Percentiles rank a stretch among this genome's conserved stretches.
Conservation (phyloP, 2,329 filamentous ascomycete species). For the Incumbomyces lentus region DNA sequence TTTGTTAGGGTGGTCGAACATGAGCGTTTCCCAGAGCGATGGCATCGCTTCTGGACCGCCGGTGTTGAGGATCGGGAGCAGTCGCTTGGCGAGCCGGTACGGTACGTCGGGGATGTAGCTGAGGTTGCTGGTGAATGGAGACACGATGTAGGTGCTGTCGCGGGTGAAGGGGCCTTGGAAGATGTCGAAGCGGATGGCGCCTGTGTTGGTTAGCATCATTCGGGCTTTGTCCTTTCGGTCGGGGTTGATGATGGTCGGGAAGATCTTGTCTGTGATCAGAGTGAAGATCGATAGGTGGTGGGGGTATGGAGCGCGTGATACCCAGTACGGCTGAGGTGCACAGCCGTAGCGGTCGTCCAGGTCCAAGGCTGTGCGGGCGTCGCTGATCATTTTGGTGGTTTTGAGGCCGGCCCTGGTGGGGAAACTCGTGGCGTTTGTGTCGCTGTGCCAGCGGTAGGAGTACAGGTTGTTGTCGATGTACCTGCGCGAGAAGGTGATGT, state of each 20-base stretch:
- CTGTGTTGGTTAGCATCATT: constrained; percentile 75
- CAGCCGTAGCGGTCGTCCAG: constrained; percentile 74
- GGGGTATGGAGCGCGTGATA: constrained; percentile 67
- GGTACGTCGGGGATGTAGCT: constrained; percentile 70
- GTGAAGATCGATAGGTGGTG: constrained; percentile 65
- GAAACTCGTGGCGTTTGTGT: constrained; percentile 61
- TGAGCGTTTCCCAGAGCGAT: constrained; percentile 10
- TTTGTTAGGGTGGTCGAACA: constrained; percentile 13
- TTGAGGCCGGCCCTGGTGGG: constrained; percentile 63
- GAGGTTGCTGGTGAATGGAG: constrained; percentile 75
- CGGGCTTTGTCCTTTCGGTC: constrained; percentile 51
- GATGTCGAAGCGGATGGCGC: constrained; percentile 87
- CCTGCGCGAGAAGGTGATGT: constrained; percentile 57
- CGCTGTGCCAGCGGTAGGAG: constrained; percentile 72
- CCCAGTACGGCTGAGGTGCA: constrained; percentile 69
- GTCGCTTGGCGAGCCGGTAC: constrained; percentile 59
- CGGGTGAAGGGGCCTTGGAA: constrained; percentile 85
- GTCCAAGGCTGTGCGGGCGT: constrained; percentile 58
- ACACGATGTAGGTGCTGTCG: constrained; percentile 76
- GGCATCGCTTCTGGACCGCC: constrained; percentile 28
- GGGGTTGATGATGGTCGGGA: constrained; percentile 57
- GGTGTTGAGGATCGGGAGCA: constrained; percentile 51
- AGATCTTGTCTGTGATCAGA: constrained; percentile 65
- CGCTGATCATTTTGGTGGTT: constrained; percentile 58
- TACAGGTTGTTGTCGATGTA: constrained; percentile 94